Conservation (phyloP, 129 eudicot species). For the carrot (Daucus carota) region DNA sequence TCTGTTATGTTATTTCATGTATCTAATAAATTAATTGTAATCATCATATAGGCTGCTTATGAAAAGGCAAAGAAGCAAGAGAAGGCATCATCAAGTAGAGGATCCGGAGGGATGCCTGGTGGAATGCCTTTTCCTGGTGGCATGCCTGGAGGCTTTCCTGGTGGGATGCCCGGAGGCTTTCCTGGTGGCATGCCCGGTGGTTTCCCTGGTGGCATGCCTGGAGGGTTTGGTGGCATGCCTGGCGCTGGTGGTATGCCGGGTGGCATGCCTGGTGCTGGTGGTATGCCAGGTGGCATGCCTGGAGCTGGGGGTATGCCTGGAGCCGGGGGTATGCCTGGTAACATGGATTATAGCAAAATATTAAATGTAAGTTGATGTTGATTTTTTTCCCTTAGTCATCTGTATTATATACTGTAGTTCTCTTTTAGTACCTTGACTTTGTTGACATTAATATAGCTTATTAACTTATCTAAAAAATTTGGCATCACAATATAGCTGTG, state of each 20-base stretch:
- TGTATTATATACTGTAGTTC: too few relatives aligned
- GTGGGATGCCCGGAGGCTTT: slow-evolving; percentile 41
- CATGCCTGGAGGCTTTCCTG: slow-evolving; percentile 52
- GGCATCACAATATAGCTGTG: not conserved
- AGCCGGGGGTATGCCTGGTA: slow-evolving; percentile 21
- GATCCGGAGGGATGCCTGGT: slow-evolving; percentile 49
- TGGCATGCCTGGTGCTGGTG: slow-evolving; percentile 38
- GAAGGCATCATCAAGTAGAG: slow-evolving; percentile 65
- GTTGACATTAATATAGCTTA: not conserved
- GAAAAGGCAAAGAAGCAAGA: slow-evolving; percentile 82
- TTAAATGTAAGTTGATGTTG: slow-evolving; percentile 53
- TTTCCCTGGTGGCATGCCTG: slow-evolving; percentile 20
- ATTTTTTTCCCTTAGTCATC: not conserved
- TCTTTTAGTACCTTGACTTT: too few relatives aligned
- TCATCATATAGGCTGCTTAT: slow-evolving; percentile 63
- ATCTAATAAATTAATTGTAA: slow-evolving; percentile 10
- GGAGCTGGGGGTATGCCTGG: slow-evolving; percentile 30
- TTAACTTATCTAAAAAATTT: too few relatives aligned
- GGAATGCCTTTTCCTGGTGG: slow-evolving; percentile 59
- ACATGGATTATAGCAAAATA: slow-evolving; percentile 74
- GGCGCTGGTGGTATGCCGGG: slow-evolving; percentile 44
- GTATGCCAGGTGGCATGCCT: slow-evolving; percentile 18
- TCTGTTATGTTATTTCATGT: not conserved
- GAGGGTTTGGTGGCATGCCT: slow-evolving; percentile 28
- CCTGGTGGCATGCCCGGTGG: slow-evolving; percentile 37